These are phyloP conservation scores for Penicillium sp. DNA, from an alignment of 2,329 filamentous ascomycete genomes.

Conservation along the genomic window DNA sequence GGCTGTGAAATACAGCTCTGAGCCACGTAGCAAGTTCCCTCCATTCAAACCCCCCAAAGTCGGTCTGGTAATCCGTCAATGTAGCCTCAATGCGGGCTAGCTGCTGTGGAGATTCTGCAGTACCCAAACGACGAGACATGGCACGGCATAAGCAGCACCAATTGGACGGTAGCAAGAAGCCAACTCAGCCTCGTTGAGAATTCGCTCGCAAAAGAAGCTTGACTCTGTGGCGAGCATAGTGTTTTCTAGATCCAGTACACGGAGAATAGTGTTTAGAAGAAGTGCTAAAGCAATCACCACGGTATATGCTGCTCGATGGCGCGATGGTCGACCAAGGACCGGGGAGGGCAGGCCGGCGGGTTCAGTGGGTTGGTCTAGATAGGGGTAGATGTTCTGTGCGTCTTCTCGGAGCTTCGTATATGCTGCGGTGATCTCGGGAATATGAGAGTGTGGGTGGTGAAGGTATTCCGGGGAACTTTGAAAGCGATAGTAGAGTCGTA, in stretches of 20 bases:
- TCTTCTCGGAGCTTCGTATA: not conserved
- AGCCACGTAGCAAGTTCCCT: not conserved
- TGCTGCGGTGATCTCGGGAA: not conserved
- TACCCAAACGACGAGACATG: not conserved
- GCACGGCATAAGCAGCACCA: not conserved
- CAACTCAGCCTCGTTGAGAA: not conserved
- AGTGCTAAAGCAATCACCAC: not conserved
- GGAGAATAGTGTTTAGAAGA: not conserved
- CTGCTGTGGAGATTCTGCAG: not conserved
- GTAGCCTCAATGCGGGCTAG: not conserved
- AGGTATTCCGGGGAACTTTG: not conserved
- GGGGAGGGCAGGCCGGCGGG: not conserved
- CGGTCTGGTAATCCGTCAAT: not conserved
- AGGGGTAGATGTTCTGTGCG: not conserved
- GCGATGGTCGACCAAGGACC: not conserved
- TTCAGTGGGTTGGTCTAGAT: not conserved
- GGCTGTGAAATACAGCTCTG: not conserved
- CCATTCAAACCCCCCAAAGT: not conserved
- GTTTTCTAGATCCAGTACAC: not conserved
- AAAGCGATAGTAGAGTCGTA: not conserved
- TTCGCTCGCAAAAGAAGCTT: not conserved
- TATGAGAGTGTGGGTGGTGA: not conserved
- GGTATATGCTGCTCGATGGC: not conserved
- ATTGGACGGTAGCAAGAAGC: not conserved
- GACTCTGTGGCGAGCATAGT: not conserved